phyloP scores from a whole-genome alignment of 441 rosid genomes.

The Euphorbia schlechtendalii region DNA sequence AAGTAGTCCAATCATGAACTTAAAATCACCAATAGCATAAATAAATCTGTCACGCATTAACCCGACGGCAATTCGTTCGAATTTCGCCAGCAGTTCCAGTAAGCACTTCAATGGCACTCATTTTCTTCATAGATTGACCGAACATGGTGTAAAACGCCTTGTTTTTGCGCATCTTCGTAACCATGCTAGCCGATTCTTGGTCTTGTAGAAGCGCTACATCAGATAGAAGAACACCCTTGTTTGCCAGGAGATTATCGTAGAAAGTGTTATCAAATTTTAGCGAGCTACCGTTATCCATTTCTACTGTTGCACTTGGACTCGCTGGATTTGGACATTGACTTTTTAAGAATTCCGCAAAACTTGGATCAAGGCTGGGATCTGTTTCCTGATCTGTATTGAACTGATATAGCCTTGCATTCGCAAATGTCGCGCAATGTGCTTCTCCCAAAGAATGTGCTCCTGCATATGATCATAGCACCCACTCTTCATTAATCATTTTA shows the following conservation, averaged over 20 bases:
- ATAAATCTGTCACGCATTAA: slow-evolving; percentile 5
- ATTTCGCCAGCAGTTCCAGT: slow-evolving; percentile 22
- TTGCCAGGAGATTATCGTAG: not conserved
- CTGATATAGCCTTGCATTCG: slow-evolving; percentile 19
- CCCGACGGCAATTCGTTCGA: slow-evolving; percentile 21
- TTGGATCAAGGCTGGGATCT: slow-evolving; percentile 19
- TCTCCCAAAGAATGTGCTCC: slow-evolving; percentile 52
- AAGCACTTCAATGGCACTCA: slow-evolving; percentile 24
- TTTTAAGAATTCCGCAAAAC: slow-evolving; percentile 15
- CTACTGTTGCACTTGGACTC: not conserved
- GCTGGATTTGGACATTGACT: slow-evolving; percentile 11
- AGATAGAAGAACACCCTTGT: slow-evolving; percentile 15
- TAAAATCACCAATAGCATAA: not conserved
- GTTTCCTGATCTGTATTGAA: slow-evolving; percentile 16
- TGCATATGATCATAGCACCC: not conserved
- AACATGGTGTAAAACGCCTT: slow-evolving; percentile 19
- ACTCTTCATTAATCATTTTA: too few relatives aligned
- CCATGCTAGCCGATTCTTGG: not conserved
- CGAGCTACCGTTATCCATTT: slow-evolving; percentile 10
- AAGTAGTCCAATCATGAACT: too few relatives aligned
- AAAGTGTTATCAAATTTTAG: slow-evolving; percentile 1
- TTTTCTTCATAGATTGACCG: slow-evolving; percentile 20
- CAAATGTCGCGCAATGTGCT: slow-evolving; percentile 19
- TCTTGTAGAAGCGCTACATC: slow-evolving; percentile 22
- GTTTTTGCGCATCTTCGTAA: slow-evolving; percentile 5